Conservation (phyloP, 192 early-diverging fungal genomes). For the Linnemannia hyalina region DNA sequence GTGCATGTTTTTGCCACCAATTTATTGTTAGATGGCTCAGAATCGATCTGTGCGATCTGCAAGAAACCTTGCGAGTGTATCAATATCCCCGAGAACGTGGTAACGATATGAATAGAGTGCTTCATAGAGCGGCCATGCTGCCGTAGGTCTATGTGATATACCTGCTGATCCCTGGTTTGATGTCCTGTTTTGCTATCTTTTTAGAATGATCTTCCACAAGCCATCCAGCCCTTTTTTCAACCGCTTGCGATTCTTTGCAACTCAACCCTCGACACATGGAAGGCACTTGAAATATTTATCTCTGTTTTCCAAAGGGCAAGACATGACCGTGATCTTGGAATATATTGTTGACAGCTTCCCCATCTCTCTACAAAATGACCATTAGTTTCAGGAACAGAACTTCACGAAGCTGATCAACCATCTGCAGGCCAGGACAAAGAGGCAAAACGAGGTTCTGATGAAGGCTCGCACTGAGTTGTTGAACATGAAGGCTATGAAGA, state of each 20-base stretch:
- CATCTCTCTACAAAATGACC: background rate
- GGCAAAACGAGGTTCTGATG: constrained; percentile 26
- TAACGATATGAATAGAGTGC: background rate
- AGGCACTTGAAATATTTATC: background rate
- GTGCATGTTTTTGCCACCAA: constrained; percentile 11
- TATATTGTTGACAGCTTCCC: background rate
- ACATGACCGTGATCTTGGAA: too few species aligned
- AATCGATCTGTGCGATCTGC: constrained; percentile 28
- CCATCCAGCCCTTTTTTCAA: constrained; percentile 27
- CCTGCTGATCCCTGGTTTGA: too few species aligned
- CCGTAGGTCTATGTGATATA: background rate
- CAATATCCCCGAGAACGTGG: constrained; percentile 2
- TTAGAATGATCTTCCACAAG: constrained; percentile 23
- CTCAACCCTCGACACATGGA: constrained; percentile 25
- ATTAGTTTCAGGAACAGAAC: constrained; percentile 49
- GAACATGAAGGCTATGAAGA: constrained; percentile 29
- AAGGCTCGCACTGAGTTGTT: constrained; percentile 27
- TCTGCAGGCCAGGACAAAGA: constrained; percentile 14
- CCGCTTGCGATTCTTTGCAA: constrained; percentile 12
- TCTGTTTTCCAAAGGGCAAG: background rate
- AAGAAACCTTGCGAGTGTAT: constrained; percentile 36
- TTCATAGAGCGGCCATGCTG: background rate
- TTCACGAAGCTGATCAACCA: constrained; percentile 21
- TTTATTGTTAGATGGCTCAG: background rate
- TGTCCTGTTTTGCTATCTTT: too few species aligned